Base-by-base conservation (phyloP, 192 early-diverging fungal species). In the Podila horticola region DNA sequence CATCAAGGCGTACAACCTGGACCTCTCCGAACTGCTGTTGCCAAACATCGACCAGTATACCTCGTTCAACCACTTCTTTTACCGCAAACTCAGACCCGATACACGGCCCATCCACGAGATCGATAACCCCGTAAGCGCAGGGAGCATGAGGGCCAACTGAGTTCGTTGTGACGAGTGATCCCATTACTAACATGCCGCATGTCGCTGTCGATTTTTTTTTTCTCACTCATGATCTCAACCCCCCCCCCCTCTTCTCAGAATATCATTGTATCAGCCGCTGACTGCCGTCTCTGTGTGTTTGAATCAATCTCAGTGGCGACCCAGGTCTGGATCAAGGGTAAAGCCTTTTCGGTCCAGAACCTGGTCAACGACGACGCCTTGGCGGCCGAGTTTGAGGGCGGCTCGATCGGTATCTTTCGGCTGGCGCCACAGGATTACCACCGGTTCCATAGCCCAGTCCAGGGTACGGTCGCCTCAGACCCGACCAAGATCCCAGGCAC, bases 361-460 rank as follows among this genome's bases (percentile, higher is more conserved):
- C 82, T 94, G 24, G 52, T 94, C 30, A 81, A 84, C 31, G 86
- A 89, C 55, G 82, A 87, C 7, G 71, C 38, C 2, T 72, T 89
- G 45, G 88, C 88, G 6, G 41, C 67, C 24, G 31, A 79, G 26
- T 92, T 88, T 60, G 84, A 87, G 24, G 90, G 86, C 41, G 92
- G 91, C 0, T 74, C 88, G 0, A 61, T 93, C 66, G 89, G 88
- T 15, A 86, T 94, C 30, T 94, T 92, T 62, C 84, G 94, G n/a
- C 72, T 95, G 17, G 94, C 94, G 0, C 94, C 94, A 45, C 94
- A 95, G 83, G 93, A 95, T 67, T 95, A 95, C 41, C 94, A 95
- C 62, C 85, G 94, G n/a, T 92, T 92, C 83, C 94, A 95, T 71
- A 77, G 85, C 33, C 92, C 93, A 20, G 88, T 84, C 2, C 66